phyloP scores from a whole-genome alignment of 768 basidiomycete species.

The Aureoboletus auriporus region DNA sequence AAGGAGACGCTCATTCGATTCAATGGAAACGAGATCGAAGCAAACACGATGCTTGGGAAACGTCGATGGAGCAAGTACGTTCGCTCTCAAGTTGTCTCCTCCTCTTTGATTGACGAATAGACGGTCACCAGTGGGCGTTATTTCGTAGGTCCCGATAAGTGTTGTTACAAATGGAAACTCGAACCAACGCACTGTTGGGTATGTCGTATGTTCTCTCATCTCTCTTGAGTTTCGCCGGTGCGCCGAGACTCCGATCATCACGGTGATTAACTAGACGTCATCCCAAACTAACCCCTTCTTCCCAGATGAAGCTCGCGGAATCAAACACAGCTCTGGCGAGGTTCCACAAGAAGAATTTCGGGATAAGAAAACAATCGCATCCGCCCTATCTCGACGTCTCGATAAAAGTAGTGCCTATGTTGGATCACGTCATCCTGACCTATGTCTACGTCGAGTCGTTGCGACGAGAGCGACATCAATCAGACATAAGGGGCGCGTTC shows the following conservation, averaged over 20 bases:
- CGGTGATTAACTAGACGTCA: background rate
- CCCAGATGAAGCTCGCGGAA: constrained; percentile 20
- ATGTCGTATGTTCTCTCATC: constrained; percentile 1
- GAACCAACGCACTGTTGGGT: constrained; percentile 25
- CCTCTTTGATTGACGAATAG: background rate
- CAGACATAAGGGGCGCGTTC: background rate
- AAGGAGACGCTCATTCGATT: constrained; percentile 27
- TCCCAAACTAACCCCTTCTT: background rate
- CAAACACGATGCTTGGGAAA: constrained; percentile 20
- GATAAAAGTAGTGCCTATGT: constrained; percentile 14
- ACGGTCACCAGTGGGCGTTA: constrained; percentile 24
- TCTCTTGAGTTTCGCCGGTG: background rate
- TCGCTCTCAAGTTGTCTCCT: background rate
- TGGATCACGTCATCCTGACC: constrained; percentile 27
- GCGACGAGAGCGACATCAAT: constrained; percentile 17
- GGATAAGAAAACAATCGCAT: constrained; percentile 18
- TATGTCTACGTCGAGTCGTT: constrained; percentile 26
- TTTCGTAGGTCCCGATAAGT: constrained; percentile 31
- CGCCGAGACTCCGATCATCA: background rate
- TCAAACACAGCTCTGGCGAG: constrained; percentile 13
- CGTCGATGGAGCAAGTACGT: constrained; percentile 23
- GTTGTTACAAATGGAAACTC: constrained; percentile 33
- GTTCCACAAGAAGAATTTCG: constrained; percentile 23
- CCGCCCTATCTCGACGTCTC: constrained; percentile 26
- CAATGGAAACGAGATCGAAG: constrained; percentile 26